Conservation (phyloP, 192 early-diverging fungal genomes). For the Backusella morwellensis region DNA sequence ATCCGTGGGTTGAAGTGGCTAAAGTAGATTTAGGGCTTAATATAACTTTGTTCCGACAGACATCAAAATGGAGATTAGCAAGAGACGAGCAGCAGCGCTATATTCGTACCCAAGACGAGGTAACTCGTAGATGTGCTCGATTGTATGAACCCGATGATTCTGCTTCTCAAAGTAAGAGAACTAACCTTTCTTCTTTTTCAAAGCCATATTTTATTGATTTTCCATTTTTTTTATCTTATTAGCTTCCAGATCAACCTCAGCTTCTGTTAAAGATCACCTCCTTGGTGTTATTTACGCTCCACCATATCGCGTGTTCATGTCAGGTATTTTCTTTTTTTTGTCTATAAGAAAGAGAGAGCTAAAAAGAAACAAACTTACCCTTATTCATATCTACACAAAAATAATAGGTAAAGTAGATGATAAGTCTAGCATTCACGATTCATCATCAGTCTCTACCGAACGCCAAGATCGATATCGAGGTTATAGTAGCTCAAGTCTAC, state of each 20-base stretch:
- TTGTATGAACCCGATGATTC: conserved; percentile 46
- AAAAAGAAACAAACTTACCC: neutral
- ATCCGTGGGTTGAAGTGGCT: conserved; percentile 69
- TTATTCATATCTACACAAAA: neutral
- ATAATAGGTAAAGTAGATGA: conserved; percentile 5
- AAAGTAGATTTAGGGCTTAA: conserved; percentile 54
- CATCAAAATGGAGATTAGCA: conserved; percentile 46
- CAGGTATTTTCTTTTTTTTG: conserved; percentile 22
- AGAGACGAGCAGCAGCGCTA: conserved; percentile 55
- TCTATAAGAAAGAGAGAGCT: neutral
- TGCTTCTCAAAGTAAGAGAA: conserved; percentile 9
- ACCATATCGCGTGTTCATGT: conserved; percentile 40
- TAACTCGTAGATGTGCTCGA: conserved; percentile 58
- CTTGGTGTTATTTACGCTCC: conserved; percentile 56
- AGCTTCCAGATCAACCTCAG: conserved; percentile 19
- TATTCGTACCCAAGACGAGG: conserved; percentile 58
- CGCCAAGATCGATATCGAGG: neutral
- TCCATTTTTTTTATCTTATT: neutral
- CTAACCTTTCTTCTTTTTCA: neutral
- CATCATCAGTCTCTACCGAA: neutral
- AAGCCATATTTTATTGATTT: neutral
- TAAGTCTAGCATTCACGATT: neutral
- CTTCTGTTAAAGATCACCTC: conserved; percentile 34
- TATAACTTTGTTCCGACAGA: conserved; percentile 53
- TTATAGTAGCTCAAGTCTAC: neutral